Conservation (phyloP, 768 basidiomycete genomes). For the Panaeolus papilionaceus region DNA sequence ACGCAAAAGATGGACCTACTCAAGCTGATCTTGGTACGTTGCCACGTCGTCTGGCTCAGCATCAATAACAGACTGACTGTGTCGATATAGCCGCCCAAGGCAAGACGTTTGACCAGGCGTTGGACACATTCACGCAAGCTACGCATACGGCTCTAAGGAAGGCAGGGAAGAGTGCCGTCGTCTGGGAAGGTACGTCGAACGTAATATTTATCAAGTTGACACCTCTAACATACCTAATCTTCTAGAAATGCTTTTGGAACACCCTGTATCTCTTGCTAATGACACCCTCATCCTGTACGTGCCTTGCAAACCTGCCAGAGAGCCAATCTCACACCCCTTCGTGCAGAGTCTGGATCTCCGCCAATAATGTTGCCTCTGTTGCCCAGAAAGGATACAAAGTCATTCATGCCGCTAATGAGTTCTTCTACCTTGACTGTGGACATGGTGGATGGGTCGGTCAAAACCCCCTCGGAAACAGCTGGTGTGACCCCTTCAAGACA, state of each 20-base stretch:
- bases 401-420: constrained; percentile 76
- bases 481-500: constrained; percentile 84
- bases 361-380: constrained; percentile 60
- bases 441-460: constrained; percentile 73
- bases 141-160: constrained; percentile 60
- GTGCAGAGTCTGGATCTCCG: constrained; percentile 74
- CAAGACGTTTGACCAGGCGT: constrained; percentile 66
- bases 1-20: constrained; percentile 62
- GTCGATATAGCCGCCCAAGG: constrained; percentile 36
- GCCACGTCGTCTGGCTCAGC: constrained; percentile 18
- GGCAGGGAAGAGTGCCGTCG: constrained; percentile 74
- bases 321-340: background rate
- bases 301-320: background rate
- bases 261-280: constrained; percentile 50
- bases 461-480: constrained; percentile 55
- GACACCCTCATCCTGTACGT: constrained; percentile 64
- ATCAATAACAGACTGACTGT: background rate
- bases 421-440: constrained; percentile 85
- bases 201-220: constrained; percentile 25
- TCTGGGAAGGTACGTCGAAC: constrained; percentile 69
- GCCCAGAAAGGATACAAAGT: constrained; percentile 63
- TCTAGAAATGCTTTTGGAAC: constrained; percentile 64
- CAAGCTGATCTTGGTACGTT: constrained; percentile 55
- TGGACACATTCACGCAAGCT: constrained; percentile 62
- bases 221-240: constrained; percentile 38